Evolutionary conservation across 169 alveolate genomes (phyloP).

Genomic region (Plasmodium falciparum): DNA sequence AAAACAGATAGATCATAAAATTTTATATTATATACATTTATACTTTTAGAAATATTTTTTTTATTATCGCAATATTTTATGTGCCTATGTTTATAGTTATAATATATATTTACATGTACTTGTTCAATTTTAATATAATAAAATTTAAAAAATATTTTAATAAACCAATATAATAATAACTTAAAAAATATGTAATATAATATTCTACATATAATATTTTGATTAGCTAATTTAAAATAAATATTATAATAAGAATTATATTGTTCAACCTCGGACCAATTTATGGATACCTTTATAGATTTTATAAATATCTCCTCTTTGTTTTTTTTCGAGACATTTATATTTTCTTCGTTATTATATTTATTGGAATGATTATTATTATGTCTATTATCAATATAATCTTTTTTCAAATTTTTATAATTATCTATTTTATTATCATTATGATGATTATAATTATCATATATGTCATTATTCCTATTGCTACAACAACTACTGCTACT

Average conservation of each 20-base stretch:
- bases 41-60: slow-evolving; percentile 8
- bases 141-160: slow-evolving; percentile 26
- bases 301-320: slow-evolving; percentile 6
- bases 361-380: too few species aligned
- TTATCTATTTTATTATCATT: too few species aligned
- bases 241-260: slow-evolving; percentile 29
- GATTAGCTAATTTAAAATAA: slow-evolving; percentile 8
- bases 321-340: too few species aligned
- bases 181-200: slow-evolving; percentile 9
- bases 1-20: slow-evolving; percentile 14
- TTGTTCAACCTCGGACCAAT: slow-evolving; percentile 13
- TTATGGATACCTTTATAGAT: slow-evolving; percentile 18
- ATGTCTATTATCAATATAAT: too few species aligned
- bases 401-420: too few species aligned
- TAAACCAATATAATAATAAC: slow-evolving; percentile 8
- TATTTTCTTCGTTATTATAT: too few species aligned
- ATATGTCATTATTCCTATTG: too few species aligned
- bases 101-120: slow-evolving; percentile 25
- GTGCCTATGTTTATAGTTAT: slow-evolving; percentile 48
- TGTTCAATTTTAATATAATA: slow-evolving; percentile 19
- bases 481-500: too few species aligned
- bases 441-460: too few species aligned
- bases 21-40: slow-evolving; percentile 7
- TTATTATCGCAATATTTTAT: slow-evolving; percentile 18
- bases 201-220: neutral